phyloP scores from a whole-genome alignment of 2,329 filamentous ascomycete species.

The Aspergillus pseudoviridinutans region DNA sequence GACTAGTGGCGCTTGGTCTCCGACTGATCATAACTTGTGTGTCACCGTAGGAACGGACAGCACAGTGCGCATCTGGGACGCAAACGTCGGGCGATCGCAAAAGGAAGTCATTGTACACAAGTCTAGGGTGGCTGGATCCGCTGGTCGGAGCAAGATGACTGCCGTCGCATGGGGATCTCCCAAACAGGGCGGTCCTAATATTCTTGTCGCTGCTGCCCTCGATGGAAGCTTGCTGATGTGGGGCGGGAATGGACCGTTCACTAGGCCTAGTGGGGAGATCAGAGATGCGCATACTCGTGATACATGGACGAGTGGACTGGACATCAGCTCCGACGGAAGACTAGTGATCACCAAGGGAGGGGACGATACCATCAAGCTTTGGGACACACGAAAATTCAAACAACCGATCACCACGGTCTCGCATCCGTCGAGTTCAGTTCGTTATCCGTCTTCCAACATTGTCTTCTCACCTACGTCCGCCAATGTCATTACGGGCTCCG shows the following conservation, averaged over 20 bases:
- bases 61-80: slow-evolving; percentile 93
- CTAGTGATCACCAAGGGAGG: slow-evolving; percentile 88
- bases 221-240: slow-evolving; percentile 93
- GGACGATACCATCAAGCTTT: slow-evolving; percentile 89
- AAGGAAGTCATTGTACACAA: slow-evolving; percentile 96
- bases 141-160: slow-evolving; percentile 90
- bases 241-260: slow-evolving; percentile 80
- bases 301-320: slow-evolving; percentile 89
- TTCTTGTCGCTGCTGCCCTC: slow-evolving; percentile 76
- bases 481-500: slow-evolving; percentile 84
- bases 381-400: slow-evolving; percentile 97
- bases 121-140: slow-evolving; percentile 80
- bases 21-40: slow-evolving; percentile 76
- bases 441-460: slow-evolving; percentile 83
- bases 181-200: slow-evolving; percentile 69
- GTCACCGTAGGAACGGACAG: slow-evolving; percentile 93
- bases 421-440: slow-evolving; percentile 76
- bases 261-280: slow-evolving; percentile 77
- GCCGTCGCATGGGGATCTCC: slow-evolving; percentile 81
- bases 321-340: slow-evolving; percentile 85
- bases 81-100: slow-evolving; percentile 84
- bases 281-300: slow-evolving; percentile 74
- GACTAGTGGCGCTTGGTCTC: slow-evolving; percentile 86
- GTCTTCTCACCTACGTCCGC: slow-evolving; percentile 80
- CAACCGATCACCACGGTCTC: slow-evolving; percentile 74